These are phyloP conservation scores for Lippia alba DNA, from an alignment of 305 asterid genomes.

Conservation along the genomic window DNA sequence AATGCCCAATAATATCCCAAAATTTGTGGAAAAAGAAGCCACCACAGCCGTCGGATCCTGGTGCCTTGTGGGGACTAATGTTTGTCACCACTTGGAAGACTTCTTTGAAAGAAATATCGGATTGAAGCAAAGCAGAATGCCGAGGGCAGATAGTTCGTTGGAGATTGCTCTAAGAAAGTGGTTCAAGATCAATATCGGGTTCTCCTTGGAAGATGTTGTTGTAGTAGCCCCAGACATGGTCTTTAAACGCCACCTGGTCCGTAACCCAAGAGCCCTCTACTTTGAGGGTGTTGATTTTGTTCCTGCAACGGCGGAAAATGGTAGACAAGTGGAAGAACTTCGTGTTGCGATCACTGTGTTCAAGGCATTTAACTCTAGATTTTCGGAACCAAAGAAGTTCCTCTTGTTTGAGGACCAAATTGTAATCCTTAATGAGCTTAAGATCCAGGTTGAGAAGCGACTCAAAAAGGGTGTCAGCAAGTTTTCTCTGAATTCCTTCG, in stretches of 20 bases:
- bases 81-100: no score
- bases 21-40: background rate
- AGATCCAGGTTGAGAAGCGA: no score
- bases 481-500: no score
- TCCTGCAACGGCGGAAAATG: background rate
- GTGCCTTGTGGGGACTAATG: background rate
- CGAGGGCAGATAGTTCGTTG: no score
- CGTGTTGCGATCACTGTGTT: background rate
- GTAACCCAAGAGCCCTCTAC: background rate
- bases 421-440: background rate
- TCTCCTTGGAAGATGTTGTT: no score
- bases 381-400: background rate
- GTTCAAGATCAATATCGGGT: no score
- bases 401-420: background rate
- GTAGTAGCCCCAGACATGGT: no score
- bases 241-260: no score
- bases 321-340: background rate
- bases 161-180: no score
- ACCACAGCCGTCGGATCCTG: background rate
- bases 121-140: no score
- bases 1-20: background rate
- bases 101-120: no score
- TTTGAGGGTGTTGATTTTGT: background rate
- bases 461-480: no score
- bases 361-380: background rate